Base-by-base conservation (phyloP, 2,329 filamentous ascomycete species). In the Blastomyces gilchristii region DNA sequence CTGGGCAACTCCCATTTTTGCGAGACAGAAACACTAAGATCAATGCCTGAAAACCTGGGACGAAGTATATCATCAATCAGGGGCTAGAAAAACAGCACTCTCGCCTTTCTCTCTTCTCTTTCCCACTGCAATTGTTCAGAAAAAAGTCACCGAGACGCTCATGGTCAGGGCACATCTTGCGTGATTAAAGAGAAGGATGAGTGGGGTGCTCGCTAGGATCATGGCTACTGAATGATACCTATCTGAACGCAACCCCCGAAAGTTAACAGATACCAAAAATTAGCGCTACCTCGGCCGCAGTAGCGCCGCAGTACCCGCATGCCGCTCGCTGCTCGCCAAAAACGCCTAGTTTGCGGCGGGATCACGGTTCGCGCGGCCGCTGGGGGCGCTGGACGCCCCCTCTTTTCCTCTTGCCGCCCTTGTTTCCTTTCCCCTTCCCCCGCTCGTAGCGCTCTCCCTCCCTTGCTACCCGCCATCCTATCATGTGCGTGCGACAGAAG, bases 291-390 rank as follows among this genome's bases (percentile, higher is more conserved):
- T 52, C 59, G 39, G 16, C 34, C 47, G 50, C 60, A 61, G 60
- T 52, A 61, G 60, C 60, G 60, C 60, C 49, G 25, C 60, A 43
- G 53, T 54, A 54, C 34, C 31, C 60, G 60, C 60, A 62, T 62
- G 60, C 52, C 50, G 60, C 60, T 57, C 60, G 37, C 22, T 56
- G 47, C 47, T 62, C 60, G 60, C 45, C 43, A 49, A 54, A 18
- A 37, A n/a, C 34, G 56, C 39, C 43, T 59, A 43, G 41, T 59
- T 59, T 47, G 57, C 43, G 28, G 39, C 57, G 18, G 43, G 34
- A 37, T 16, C 28, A 59, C 25, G 41, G 41, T 31, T 59, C 41
- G 6, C 56, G 22, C 31, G 16, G 31, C 12, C 56, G 34, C 41
- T 25, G 34, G 34, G 16, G 53, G n/a, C 34, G 34, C 37, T 25